Conservation (phyloP, 768 basidiomycete genomes). For the Roridomyces roridus region DNA sequence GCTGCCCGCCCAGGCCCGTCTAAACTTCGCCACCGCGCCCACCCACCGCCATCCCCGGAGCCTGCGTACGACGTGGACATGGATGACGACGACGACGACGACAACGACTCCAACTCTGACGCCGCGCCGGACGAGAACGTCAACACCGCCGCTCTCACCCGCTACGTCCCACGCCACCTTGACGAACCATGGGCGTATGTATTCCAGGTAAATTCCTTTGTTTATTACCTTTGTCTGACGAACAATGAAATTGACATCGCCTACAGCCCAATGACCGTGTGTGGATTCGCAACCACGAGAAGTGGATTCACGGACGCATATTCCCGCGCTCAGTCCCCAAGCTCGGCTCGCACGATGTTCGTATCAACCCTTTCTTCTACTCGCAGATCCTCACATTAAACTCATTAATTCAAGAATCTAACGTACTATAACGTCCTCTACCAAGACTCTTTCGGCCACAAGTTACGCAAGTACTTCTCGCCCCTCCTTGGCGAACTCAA, state of each 20-base stretch:
- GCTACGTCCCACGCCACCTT: constrained; percentile 31
- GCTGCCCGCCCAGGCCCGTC: constrained; percentile 9
- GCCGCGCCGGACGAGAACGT: constrained; percentile 7
- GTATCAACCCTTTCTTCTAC: too few species aligned
- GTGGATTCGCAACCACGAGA: constrained; percentile 22
- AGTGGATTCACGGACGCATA: constrained; percentile 21
- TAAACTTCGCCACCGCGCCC: constrained; percentile 2
- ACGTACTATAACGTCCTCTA: constrained; percentile 54
- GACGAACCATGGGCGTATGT: constrained; percentile 59
- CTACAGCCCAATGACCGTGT: constrained; percentile 14
- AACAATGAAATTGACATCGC: background rate
- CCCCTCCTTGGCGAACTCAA: constrained; percentile 73
- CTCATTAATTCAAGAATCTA: constrained; percentile 1
- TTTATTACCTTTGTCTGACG: background rate
- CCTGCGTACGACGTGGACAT: constrained; percentile 14
- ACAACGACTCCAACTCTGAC: too few species aligned
- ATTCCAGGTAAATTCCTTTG: constrained; percentile 52
- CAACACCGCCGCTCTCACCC: background rate
- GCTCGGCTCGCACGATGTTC: constrained; percentile 13
- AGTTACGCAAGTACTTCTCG: constrained; percentile 64
- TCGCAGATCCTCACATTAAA: background rate
- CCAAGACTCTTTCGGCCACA: constrained; percentile 54
- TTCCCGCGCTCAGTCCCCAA: constrained; percentile 23
- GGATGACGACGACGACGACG: too few species aligned
- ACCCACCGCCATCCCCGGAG: background rate